phyloP scores from a whole-genome alignment of 106 monocot genomes.

The Narthecium ossifragum region DNA sequence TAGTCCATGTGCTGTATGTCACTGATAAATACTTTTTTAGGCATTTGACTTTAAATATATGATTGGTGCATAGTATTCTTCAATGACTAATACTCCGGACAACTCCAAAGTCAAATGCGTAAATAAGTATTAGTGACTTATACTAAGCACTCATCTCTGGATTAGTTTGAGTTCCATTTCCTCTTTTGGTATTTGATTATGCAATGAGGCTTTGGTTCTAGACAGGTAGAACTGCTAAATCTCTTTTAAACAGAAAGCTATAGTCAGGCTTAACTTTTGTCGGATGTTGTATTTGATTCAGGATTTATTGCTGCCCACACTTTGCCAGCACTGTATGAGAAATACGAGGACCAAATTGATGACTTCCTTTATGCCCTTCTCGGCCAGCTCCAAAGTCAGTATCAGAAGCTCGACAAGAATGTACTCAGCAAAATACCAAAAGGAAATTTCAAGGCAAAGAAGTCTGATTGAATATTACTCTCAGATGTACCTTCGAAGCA shows the following conservation, averaged over 20 bases:
- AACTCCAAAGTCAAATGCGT: not conserved
- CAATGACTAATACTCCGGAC: too few species aligned
- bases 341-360: slow-evolving; percentile 77
- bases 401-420: slow-evolving; percentile 56
- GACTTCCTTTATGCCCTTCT: slow-evolving; percentile 47
- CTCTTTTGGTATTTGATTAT: too few species aligned
- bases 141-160: not conserved
- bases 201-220: too few species aligned
- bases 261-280: too few species aligned
- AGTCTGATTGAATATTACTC: slow-evolving; percentile 31
- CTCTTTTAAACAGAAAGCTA: too few species aligned
- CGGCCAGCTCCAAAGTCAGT: slow-evolving; percentile 50
- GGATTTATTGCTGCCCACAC: slow-evolving; percentile 79
- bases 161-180: not conserved
- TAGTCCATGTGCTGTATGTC: too few species aligned
- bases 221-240: too few species aligned
- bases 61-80: too few species aligned
- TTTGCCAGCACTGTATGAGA: slow-evolving; percentile 81
- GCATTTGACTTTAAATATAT: too few species aligned
- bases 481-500: not conserved
- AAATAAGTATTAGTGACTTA: not conserved
- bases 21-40: too few species aligned
- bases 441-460: slow-evolving; percentile 58
- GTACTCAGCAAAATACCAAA: slow-evolving; percentile 79
- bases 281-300: slow-evolving; percentile 17